These are phyloP conservation scores for Venturia asperata DNA, from an alignment of 2,329 filamentous ascomycete genomes.

Conservation along the genomic window DNA sequence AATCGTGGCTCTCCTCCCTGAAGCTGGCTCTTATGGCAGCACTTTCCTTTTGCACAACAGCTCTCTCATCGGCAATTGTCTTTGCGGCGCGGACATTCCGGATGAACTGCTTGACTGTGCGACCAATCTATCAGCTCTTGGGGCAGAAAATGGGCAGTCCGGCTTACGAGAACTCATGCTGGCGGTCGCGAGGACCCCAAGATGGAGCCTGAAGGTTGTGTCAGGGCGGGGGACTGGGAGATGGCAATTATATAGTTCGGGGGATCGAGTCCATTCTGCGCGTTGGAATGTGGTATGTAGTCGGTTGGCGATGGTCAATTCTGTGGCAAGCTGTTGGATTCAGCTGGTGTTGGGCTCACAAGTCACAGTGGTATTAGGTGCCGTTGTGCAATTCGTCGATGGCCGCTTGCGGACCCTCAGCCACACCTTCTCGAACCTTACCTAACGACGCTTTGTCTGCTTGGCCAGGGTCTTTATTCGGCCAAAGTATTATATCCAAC, in stretches of 20 bases:
- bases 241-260: not conserved
- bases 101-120: conserved; percentile 95
- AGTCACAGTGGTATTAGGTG: not conserved
- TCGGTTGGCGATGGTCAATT: not conserved
- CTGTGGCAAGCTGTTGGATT: not conserved
- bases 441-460: not conserved
- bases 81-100: conserved; percentile 97
- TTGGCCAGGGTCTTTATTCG: not conserved
- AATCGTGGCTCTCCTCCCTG: conserved; percentile 90
- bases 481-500: too few species aligned
- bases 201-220: conserved; percentile 24
- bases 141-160: not conserved
- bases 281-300: not conserved
- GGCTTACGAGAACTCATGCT: conserved; percentile 36
- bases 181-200: conserved; percentile 45
- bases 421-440: not conserved
- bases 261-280: not conserved
- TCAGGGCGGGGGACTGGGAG: not conserved
- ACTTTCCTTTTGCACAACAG: conserved; percentile 98
- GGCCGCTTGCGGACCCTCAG: not conserved
- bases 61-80: conserved; percentile 96
- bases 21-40: conserved; percentile 96
- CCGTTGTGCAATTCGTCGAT: not conserved
- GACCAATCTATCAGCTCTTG: conserved; percentile 19
- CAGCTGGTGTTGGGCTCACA: not conserved